Percentiles rank a stretch among this genome's conserved stretches.
phyloP scores from a whole-genome alignment of 2,329 filamentous ascomycete genomes.

The Beauveria medogensis region DNA sequence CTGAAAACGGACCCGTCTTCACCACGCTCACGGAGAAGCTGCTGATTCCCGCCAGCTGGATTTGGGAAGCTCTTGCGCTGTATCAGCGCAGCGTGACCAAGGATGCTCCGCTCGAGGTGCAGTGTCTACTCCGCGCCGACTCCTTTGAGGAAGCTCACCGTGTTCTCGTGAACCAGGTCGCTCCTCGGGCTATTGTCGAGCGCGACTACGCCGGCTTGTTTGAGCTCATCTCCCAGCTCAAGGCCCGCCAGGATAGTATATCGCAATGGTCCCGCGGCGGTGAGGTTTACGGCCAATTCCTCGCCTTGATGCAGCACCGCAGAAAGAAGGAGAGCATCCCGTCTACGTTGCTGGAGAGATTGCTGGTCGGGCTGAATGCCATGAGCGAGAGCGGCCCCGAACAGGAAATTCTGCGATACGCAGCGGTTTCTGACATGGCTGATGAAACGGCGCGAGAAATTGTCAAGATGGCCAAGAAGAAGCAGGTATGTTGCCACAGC shows the following conservation, averaged over 20 bases:
- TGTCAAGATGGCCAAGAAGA: slow-evolving; percentile 44
- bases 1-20: slow-evolving; percentile 48
- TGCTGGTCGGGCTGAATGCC: slow-evolving; percentile 48
- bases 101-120: slow-evolving; percentile 63
- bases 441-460: slow-evolving; percentile 62
- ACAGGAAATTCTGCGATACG: slow-evolving; percentile 45
- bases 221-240: slow-evolving; percentile 64
- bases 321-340: slow-evolving; percentile 33
- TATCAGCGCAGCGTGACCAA: slow-evolving; percentile 67
- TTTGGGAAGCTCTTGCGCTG: slow-evolving; percentile 81
- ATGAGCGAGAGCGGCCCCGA: slow-evolving; percentile 40
- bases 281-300: slow-evolving; percentile 63
- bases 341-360: slow-evolving; percentile 42
- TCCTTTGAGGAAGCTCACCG: slow-evolving; percentile 76
- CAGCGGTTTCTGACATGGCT: slow-evolving; percentile 77
- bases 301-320: slow-evolving; percentile 40
- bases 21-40: slow-evolving; percentile 54
- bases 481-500: slow-evolving; percentile 39
- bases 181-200: slow-evolving; percentile 73
- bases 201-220: slow-evolving; percentile 66
- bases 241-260: slow-evolving; percentile 52
- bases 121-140: slow-evolving; percentile 70
- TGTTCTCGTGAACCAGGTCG: slow-evolving; percentile 73
- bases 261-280: slow-evolving; percentile 72
- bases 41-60: slow-evolving; percentile 66